A percentile compares a stretch with the other conserved stretches of the same genome.
phyloP scores from a whole-genome alignment of 2,329 filamentous ascomycete species.

The Sarocladium kiliense region DNA sequence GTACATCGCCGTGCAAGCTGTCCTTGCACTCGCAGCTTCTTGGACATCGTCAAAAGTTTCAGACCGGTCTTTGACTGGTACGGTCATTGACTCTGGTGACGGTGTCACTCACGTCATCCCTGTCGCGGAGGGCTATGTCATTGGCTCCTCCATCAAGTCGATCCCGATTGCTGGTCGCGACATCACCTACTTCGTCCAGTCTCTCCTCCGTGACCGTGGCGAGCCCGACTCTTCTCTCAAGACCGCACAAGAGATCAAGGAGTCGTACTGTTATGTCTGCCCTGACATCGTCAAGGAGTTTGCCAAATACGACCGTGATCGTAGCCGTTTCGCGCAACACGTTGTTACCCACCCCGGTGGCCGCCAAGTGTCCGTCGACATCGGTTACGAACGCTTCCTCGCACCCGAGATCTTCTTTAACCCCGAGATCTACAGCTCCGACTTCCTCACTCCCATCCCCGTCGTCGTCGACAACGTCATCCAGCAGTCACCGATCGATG shows the following conservation, averaged over 20 bases:
- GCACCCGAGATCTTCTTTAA: slow-evolving; percentile 99
- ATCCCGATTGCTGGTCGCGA: slow-evolving; percentile 97
- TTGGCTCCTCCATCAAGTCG: slow-evolving; percentile 98
- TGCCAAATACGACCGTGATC: slow-evolving; percentile 86
- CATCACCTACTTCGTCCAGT: slow-evolving; percentile 98
- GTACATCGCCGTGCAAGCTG: slow-evolving; percentile 97
- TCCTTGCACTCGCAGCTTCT: slow-evolving; percentile 90
- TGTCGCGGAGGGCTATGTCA: slow-evolving; percentile 97
- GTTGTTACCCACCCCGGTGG: slow-evolving; percentile 82
- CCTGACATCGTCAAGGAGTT: slow-evolving; percentile 99
- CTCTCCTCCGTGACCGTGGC: slow-evolving; percentile 87
- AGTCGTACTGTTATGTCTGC: slow-evolving; percentile 97
- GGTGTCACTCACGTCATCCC: slow-evolving; percentile 99
- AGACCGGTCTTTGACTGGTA: slow-evolving; percentile 91
- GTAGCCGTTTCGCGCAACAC: slow-evolving; percentile 86
- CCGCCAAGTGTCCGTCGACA: slow-evolving; percentile 77
- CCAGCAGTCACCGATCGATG: slow-evolving; percentile 95
- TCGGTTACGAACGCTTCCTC: slow-evolving; percentile 96
- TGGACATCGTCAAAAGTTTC: slow-evolving; percentile 99
- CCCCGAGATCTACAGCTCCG: slow-evolving; percentile 97
- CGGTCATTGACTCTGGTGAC: slow-evolving; percentile 97
- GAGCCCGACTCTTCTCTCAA: slow-evolving; percentile 96
- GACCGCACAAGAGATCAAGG: slow-evolving; percentile 97
- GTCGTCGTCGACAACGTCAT: slow-evolving; percentile 95
- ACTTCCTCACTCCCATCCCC: slow-evolving; percentile 93